Base-by-base conservation (phyloP, 1,284 basidiomycete genomes). In the Ceratobasidium sp. region DNA sequence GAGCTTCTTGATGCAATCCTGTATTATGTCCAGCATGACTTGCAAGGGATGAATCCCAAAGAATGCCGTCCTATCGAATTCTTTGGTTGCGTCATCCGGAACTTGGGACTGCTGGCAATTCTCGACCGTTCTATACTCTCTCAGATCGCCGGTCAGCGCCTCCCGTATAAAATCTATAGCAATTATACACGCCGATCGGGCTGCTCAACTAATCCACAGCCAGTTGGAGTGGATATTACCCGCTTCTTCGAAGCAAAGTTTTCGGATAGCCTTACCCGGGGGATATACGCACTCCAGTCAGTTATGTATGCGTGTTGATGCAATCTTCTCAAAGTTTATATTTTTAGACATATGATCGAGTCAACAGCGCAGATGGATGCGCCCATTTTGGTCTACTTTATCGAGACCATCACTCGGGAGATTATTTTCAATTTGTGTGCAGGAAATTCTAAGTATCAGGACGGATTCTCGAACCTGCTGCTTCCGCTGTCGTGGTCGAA, bases 401-500 rank as follows among this genome's bases (percentile, higher is more conserved):
- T 32, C n/a, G 61, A 65, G 21, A 5, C 23, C 5, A 18, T 65
- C 2, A 65, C 61, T 9, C 43, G 61, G 1, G 61, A 65, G 16
- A 50, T 65, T 2, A 21, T 65, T 30, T 39, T 65, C 32, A n/a
- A 36, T 39, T 34, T 21, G n/a, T 23, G 57, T 6, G 34, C 36
- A 32, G 32, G 9, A 1, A 5, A n/a, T 3, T 23, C 45, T 2
- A 26, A 5, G 2, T 10, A 12, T 30, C 46, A 36, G 26, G 18
- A 45, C 28, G 48, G 46, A 10, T 65, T 65, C 46, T 26, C 43
- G 5, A 32, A 28, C 14, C n/a, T 65, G 18, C 45, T 65, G 36
- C n/a, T 65, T 30, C 61, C 61, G 3, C 34, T 34, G 6, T 52
- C 46, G 14, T 65, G 61, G 61, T 30, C 46, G 18, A 48, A 10